Conservation (phyloP, 2,329 filamentous ascomycete species). For the Fusarium devonianum region DNA sequence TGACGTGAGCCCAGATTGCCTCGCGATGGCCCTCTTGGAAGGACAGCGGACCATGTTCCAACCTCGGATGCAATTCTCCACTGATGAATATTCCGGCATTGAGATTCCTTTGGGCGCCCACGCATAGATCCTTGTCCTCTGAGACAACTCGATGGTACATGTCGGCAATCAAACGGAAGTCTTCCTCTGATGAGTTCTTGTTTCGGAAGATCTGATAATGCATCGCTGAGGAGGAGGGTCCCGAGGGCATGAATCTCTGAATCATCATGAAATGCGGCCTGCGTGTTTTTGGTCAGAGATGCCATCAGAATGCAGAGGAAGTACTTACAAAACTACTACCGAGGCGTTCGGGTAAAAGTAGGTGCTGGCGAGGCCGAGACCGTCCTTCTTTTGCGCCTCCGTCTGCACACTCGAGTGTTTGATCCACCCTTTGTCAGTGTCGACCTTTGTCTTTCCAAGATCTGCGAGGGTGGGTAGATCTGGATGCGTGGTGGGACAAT, state of each 20-base stretch:
- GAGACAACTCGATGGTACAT: constrained; percentile 23
- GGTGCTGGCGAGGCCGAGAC: constrained; percentile 22
- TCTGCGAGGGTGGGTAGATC: constrained; percentile 25
- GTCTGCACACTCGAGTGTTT: constrained; percentile 18
- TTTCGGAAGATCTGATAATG: constrained; percentile 1
- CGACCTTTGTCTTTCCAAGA: constrained; percentile 12
- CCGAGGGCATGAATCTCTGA: neutral
- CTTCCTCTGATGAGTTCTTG: neutral
- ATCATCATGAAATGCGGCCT: neutral
- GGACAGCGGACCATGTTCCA: constrained; percentile 25
- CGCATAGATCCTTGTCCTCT: constrained; percentile 25
- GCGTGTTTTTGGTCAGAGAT: neutral
- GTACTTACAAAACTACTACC: constrained; percentile 26
- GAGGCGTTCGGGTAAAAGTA: constrained; percentile 31
- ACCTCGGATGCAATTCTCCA: constrained; percentile 23
- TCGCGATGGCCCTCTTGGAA: constrained; percentile 14
- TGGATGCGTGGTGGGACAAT: constrained; percentile 29
- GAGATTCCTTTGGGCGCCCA: constrained; percentile 17
- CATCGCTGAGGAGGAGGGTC: neutral
- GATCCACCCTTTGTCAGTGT: constrained; percentile 23
- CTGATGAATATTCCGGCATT: constrained; percentile 22
- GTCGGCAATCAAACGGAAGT: neutral
- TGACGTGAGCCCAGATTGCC: neutral
- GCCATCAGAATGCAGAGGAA: fast-evolving
- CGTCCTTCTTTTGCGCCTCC: constrained; percentile 23